Conservation (phyloP, 1,284 basidiomycete genomes). For the Takashimella koratensis region DNA sequence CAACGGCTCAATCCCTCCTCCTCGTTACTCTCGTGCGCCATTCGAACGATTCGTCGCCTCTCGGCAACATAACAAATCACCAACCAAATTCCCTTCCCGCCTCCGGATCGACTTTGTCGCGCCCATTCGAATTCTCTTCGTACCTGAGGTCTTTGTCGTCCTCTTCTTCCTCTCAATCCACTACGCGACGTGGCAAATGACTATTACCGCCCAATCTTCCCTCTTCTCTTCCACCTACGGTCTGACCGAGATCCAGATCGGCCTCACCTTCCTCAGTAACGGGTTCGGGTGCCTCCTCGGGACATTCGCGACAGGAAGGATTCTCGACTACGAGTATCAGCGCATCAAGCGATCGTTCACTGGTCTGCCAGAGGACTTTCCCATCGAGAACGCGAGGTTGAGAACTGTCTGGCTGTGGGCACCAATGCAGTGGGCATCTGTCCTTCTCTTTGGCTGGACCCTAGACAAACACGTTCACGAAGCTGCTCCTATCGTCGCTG, state of each 20-base stretch:
- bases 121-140: slow-evolving; percentile 61
- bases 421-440: slow-evolving; percentile 13
- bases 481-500: slow-evolving; percentile 11
- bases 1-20: slow-evolving; percentile 34
- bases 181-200: slow-evolving; percentile 62
- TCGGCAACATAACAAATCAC: slow-evolving; percentile 6
- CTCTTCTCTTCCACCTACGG: slow-evolving; percentile 60
- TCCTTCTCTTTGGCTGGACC: slow-evolving; percentile 36
- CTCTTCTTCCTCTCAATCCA: slow-evolving; percentile 60
- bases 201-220: slow-evolving; percentile 62
- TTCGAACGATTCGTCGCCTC: slow-evolving; percentile 30
- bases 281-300: slow-evolving; percentile 48
- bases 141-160: slow-evolving; percentile 61
- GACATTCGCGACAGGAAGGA: slow-evolving; percentile 28
- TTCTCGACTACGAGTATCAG: slow-evolving; percentile 30
- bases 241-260: slow-evolving; percentile 61
- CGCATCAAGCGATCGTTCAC: slow-evolving; percentile 7
- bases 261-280: slow-evolving; percentile 65
- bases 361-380: slow-evolving; percentile 25
- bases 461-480: slow-evolving; percentile 24
- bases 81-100: neutral
- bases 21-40: slow-evolving; percentile 49
- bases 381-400: slow-evolving; percentile 39
- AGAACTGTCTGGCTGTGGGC: slow-evolving; percentile 24
- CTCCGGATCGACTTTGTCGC: slow-evolving; percentile 49